Percentiles rank a stretch among this genome's conserved stretches.
Conservation (phyloP, 2,329 filamentous ascomycete species). For the Trichoderma simmonsii region DNA sequence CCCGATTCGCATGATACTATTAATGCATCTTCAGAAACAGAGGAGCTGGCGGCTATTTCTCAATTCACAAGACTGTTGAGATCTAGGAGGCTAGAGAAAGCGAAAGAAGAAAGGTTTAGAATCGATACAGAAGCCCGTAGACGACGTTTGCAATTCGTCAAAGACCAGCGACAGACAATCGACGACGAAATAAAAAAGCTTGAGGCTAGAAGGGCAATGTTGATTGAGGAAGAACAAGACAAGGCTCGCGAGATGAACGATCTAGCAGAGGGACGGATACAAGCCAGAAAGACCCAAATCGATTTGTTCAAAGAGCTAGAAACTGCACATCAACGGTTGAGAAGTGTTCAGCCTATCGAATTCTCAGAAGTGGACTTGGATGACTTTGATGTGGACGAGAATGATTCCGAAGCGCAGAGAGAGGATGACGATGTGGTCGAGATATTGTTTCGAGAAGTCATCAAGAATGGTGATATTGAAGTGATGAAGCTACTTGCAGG, state of each 20-base stretch:
- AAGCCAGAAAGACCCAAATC: too few relatives aligned
- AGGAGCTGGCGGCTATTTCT: not conserved
- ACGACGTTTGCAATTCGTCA: not conserved
- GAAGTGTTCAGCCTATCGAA: not conserved
- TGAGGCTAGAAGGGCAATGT: not conserved
- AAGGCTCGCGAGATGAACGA: not conserved
- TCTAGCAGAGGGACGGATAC: not conserved
- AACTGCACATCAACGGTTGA: not conserved
- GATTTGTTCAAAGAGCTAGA: too few relatives aligned
- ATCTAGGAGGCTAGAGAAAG: not conserved
- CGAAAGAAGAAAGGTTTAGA: not conserved
- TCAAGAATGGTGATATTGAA: not conserved
- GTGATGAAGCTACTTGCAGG: not conserved
- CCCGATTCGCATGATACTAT: not conserved
- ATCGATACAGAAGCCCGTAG: not conserved
- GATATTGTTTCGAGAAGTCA: not conserved
- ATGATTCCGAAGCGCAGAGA: not conserved
- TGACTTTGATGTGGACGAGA: not conserved
- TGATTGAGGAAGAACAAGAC: not conserved
- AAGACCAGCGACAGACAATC: not conserved
- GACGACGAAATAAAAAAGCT: not conserved
- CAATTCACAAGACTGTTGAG: not conserved
- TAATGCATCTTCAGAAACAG: not conserved
- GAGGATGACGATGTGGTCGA: not conserved
- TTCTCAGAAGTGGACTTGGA: not conserved